Conservation (phyloP, 192 early-diverging fungal genomes). For the Rhizophagus clarus region DNA sequence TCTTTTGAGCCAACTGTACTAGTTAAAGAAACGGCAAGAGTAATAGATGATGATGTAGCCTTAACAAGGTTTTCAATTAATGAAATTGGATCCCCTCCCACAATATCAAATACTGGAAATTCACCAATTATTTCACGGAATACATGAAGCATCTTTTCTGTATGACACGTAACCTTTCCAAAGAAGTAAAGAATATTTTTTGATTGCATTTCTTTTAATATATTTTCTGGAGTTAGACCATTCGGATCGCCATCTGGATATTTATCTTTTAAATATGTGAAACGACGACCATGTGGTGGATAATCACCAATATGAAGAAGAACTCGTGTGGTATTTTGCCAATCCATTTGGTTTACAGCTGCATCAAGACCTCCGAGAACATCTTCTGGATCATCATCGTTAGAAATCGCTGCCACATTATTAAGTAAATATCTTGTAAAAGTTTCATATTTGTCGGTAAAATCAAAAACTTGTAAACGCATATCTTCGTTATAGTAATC, state of each 20-base stretch:
- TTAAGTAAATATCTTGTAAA: not conserved
- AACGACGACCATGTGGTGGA: conserved; percentile 31
- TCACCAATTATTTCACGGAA: conserved; percentile 32
- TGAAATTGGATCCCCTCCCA: conserved; percentile 11
- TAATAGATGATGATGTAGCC: conserved; percentile 20
- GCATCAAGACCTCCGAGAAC: conserved; percentile 31
- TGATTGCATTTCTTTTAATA: conserved; percentile 21
- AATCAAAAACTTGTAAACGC: not conserved
- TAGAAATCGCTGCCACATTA: not conserved
- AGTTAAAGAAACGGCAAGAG: conserved; percentile 12
- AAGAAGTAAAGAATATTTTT: conserved; percentile 30
- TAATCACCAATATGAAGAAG: conserved; percentile 30
- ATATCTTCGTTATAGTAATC: not conserved
- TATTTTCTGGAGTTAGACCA: conserved; percentile 27
- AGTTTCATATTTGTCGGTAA: not conserved
- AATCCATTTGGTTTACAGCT: conserved; percentile 9
- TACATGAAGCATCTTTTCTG: conserved; percentile 24
- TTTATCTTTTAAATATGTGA: not conserved
- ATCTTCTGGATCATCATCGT: not conserved
- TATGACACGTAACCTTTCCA: conserved; percentile 26
- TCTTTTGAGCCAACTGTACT: not conserved
- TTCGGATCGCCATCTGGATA: conserved; percentile 32
- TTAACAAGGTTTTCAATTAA: conserved; percentile 19
- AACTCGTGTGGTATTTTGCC: conserved; percentile 14
- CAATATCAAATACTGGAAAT: conserved; percentile 22